Evolutionary conservation across 2,329 filamentous ascomycete genomes (phyloP).

Genomic region (Claviceps pazoutovae): DNA sequence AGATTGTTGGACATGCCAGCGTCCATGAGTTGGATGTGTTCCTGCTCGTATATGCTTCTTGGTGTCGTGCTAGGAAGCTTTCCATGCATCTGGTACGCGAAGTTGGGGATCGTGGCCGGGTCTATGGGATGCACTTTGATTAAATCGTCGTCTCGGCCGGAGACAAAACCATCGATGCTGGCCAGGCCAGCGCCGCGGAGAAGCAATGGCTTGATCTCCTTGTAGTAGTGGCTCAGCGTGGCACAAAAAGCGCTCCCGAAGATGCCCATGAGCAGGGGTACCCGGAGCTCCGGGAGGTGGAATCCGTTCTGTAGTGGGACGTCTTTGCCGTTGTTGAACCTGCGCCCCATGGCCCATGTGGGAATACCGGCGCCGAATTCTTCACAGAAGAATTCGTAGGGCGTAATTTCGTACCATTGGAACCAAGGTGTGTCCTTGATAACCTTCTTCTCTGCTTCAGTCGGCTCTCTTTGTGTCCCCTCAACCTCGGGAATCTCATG

Average conservation of each 20-base stretch:
- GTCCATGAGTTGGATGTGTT: conserved; percentile 80
- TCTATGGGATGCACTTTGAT: conserved; percentile 91
- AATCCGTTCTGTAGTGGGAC: conserved; percentile 44
- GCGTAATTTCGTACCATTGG: conserved; percentile 94
- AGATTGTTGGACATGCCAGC: conserved; percentile 98
- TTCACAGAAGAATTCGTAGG: conserved; percentile 91
- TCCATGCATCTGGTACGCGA: conserved; percentile 65
- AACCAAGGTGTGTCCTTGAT: conserved; percentile 70
- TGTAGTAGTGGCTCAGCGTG: conserved; percentile 90
- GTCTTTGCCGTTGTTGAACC: conserved; percentile 54
- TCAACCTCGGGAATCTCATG: conserved; percentile 71
- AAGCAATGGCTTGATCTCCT: conserved; percentile 75
- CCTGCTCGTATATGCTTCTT: conserved; percentile 53
- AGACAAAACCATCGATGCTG: conserved; percentile 68
- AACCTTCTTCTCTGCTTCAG: conserved; percentile 25
- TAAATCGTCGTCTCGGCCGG: conserved; percentile 69
- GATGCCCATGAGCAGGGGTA: conserved; percentile 80
- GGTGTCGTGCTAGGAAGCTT: conserved; percentile 66
- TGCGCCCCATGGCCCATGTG: conserved; percentile 80
- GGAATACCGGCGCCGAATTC: conserved; percentile 86
- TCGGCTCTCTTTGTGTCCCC: conserved; percentile 17
- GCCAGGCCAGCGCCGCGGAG: conserved; percentile 60
- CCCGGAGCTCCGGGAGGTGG: conserved; percentile 68
- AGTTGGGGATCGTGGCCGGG: conserved; percentile 83
- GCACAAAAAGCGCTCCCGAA: conserved; percentile 96